These are phyloP conservation scores for Moniliella sp. DNA, from an alignment of 1,284 basidiomycete species.

Conservation along the genomic window DNA sequence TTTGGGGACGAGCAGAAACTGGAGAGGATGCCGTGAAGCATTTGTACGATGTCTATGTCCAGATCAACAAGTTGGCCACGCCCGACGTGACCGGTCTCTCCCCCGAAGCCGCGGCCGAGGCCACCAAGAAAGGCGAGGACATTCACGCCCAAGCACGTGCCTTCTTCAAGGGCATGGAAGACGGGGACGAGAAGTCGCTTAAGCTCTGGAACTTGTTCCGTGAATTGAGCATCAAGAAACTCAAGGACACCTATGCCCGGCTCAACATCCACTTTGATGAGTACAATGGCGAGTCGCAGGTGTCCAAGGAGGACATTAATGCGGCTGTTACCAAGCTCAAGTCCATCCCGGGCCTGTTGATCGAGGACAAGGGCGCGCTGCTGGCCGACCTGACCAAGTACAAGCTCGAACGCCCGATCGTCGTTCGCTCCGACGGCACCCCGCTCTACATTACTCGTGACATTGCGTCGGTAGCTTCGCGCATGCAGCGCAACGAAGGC, in stretches of 20 bases:
- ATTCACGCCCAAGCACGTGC: conserved; percentile 64
- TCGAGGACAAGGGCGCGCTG: conserved; percentile 26
- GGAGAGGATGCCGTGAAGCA: conserved; percentile 77
- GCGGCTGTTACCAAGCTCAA: conserved; percentile 29
- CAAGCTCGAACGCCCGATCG: conserved; percentile 59
- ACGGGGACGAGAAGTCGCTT: conserved; percentile 55
- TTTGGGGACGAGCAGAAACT: conserved; percentile 70
- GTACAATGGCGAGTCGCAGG: conserved; percentile 79
- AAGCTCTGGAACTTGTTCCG: conserved; percentile 82
- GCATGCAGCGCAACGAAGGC: conserved; percentile 53
- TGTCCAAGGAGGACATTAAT: conserved; percentile 57
- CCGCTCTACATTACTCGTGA: conserved; percentile 96
- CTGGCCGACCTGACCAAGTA: conserved; percentile 24
- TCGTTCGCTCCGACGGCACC: conserved; percentile 87
- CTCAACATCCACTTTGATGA: conserved; percentile 81
- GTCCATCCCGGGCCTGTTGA: conserved; percentile 8
- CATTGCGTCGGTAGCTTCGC: conserved; percentile 77
- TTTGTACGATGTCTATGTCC: conserved; percentile 79
- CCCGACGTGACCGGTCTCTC: background rate
- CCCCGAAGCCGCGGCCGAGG: conserved; percentile 1
- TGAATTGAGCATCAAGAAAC: conserved; percentile 71
- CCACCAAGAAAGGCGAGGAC: conserved; percentile 38
- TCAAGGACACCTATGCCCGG: conserved; percentile 67
- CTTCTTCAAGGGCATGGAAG: conserved; percentile 93
- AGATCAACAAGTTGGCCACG: conserved; percentile 62